Evolutionary conservation across 2,329 filamentous ascomycete genomes (phyloP), one percentile per base, ranked within the genome.

Genomic region (Penicillium frequentans): DNA sequence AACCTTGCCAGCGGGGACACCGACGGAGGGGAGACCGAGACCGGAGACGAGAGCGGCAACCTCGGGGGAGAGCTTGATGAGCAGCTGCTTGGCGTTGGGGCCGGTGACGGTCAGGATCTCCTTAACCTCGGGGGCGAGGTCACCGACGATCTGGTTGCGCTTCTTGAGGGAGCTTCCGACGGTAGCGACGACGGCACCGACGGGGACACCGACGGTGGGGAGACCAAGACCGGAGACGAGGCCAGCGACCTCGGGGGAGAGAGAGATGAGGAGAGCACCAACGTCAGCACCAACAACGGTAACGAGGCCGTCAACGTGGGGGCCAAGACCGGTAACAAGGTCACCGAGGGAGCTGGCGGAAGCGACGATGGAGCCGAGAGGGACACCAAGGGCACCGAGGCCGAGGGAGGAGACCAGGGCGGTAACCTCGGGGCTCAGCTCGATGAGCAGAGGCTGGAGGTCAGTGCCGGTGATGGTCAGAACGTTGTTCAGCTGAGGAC

Each of bases 41-140:
- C 64, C 63, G 54, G 60, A 47, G 54, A 73, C 53, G 52, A 73
- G 68, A 24, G 57, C 54, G 44, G 68, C 60, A 43, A 71, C 64
- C 45, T 64, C 60, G 51, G 70, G 70, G 60, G 62, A 66, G 37
- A 73, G 67, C 64, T 73, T 57, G 58, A 73, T 50, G 39, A 73
- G 68, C 27, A 73, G 70, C 27, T 61, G 56, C 59, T 69, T 59
- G 45, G 64, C 58, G 49, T 70, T 61, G 52, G 64, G 54, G 45
- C 70, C 70, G 49, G 65, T 66, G 58, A 73, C 64, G 37, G 66
- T 66, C 39, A 73, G 65, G 58, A 67, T 61, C 35, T 64, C 55
- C 54, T 66, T 56, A 46, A 69, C 63, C 21, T 60, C 50, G 43
- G 65, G 64, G 49, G 63, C 61, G 52, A 69, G 43, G 55, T 72